Percentiles rank a stretch among this genome's conserved stretches.
Conservation (phyloP, 1,284 basidiomycete genomes). For the Sporisorium sorghi region DNA sequence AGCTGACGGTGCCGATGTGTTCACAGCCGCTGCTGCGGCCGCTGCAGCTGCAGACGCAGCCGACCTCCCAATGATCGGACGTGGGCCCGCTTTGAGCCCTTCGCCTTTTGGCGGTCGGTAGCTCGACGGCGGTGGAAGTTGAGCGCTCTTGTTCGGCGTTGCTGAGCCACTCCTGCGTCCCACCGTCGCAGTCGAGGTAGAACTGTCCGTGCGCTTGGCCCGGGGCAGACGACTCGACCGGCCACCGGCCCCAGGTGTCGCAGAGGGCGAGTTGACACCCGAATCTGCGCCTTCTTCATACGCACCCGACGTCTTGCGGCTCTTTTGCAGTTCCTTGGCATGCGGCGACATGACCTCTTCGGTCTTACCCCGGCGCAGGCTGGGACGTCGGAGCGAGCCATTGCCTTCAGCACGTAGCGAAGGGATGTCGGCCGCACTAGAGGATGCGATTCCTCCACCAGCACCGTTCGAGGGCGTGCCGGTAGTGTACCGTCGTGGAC, state of each 20-base stretch:
- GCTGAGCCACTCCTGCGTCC: conserved; percentile 36
- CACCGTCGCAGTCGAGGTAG: conserved; percentile 25
- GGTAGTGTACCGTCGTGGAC: conserved; percentile 29
- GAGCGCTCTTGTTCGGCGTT: conserved; percentile 24
- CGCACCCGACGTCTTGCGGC: conserved; percentile 23
- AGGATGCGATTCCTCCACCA: conserved; percentile 2
- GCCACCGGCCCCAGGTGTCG: conserved; percentile 3
- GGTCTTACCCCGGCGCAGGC: conserved; percentile 79
- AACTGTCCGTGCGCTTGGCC: conserved; percentile 43
- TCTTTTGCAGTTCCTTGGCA: conserved; percentile 18
- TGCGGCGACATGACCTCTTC: conserved; percentile 64
- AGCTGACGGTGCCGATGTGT: conserved; percentile 7
- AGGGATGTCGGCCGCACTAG: neutral
- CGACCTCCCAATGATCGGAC: conserved; percentile 49
- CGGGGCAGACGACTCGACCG: conserved; percentile 41
- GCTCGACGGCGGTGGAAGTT: conserved; percentile 40
- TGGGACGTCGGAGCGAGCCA: conserved; percentile 36
- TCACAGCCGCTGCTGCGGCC: conserved; percentile 17
- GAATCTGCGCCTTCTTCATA: conserved; percentile 21
- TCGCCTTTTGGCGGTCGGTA: conserved; percentile 44
- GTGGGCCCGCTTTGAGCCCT: conserved; percentile 47
- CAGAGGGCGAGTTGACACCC: conserved; percentile 19
- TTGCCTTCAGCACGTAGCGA: conserved; percentile 9
- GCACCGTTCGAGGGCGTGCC: conserved; percentile 12
- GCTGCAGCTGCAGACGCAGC: conserved; percentile 36